Conservation (phyloP, 208 protist species). For the Trypanosomatidae sp. region DNA sequence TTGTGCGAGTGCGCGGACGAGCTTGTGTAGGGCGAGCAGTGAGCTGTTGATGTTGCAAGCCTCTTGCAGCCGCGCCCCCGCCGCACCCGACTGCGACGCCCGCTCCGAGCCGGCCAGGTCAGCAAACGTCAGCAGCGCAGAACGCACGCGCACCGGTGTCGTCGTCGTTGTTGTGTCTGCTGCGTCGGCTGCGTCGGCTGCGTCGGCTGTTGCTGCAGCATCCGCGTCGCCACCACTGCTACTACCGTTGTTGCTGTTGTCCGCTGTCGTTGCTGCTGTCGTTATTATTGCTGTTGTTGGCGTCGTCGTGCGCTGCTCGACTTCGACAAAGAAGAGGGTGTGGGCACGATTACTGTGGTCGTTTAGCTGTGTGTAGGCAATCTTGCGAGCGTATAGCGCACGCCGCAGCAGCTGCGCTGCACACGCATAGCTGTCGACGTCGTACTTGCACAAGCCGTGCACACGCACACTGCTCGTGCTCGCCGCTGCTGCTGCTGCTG, state of each 20-base stretch:
- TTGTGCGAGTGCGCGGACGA: slow-evolving; percentile 57
- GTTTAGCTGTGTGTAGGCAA: slow-evolving; percentile 74
- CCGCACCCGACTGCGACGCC: slow-evolving; percentile 54
- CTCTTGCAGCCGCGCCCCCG: slow-evolving; percentile 62
- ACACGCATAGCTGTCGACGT: slow-evolving; percentile 13
- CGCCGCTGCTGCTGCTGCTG: neutral
- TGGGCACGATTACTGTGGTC: slow-evolving; percentile 70
- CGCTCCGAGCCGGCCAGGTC: slow-evolving; percentile 91
- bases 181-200: neutral
- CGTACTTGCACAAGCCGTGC: slow-evolving; percentile 29
- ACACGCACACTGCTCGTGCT: neutral
- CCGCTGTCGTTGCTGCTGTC: neutral
- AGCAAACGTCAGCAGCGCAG: slow-evolving; percentile 66
- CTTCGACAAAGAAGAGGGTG: slow-evolving; percentile 57
- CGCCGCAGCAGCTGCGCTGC: slow-evolving; percentile 17
- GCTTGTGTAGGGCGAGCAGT: slow-evolving; percentile 79
- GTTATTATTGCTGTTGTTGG: neutral
- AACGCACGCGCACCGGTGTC: neutral
- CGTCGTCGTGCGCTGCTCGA: slow-evolving; percentile 11
- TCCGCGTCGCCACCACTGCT: neutral
- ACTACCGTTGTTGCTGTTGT: neutral
- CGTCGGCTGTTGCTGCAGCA: neutral
- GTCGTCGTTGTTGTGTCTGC: neutral
- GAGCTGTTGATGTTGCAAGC: slow-evolving; percentile 88
- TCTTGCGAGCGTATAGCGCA: slow-evolving; percentile 25